These are phyloP conservation scores for Geosmithia putterillii DNA, from an alignment of 2,329 filamentous ascomycete species.

Conservation along the genomic window DNA sequence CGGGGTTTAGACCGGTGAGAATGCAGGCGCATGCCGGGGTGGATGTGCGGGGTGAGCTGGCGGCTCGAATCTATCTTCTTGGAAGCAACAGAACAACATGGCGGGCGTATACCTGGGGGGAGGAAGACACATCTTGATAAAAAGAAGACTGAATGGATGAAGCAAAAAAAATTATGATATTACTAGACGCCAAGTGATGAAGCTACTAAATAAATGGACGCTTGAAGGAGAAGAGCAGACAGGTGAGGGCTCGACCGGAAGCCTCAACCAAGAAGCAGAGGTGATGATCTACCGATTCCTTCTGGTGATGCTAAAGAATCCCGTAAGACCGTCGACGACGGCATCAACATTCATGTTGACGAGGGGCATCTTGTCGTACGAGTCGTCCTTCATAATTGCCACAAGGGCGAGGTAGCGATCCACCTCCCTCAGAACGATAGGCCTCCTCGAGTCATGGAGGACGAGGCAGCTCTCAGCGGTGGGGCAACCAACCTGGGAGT, in stretches of 20 bases:
- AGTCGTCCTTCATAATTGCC: conserved; percentile 77
- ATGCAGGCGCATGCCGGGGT: conserved; percentile 39
- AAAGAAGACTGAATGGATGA: no score
- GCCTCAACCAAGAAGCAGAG: no score
- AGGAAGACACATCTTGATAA: no score
- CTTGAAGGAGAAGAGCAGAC: no score
- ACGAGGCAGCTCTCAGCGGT: conserved; percentile 59
- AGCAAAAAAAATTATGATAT: no score
- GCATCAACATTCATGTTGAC: conserved; percentile 83
- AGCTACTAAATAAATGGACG: no score
- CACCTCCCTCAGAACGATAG: conserved; percentile 57
- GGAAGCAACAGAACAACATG: conserved; percentile 33
- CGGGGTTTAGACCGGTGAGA: conserved; percentile 19
- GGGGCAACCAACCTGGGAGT: conserved; percentile 53
- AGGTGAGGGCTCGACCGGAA: no score
- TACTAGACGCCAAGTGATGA: no score
- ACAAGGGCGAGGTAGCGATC: conserved; percentile 69
- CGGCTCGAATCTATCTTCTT: conserved; percentile 37
- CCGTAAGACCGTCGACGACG: conserved; percentile 64
- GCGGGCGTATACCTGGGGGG: conserved; percentile 23
- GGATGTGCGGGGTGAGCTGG: conserved; percentile 30
- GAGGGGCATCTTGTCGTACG: conserved; percentile 70
- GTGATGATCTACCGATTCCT: conserved; percentile 25
- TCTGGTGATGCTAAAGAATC: conserved; percentile 67
- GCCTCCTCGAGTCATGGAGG: conserved; percentile 48